phyloP scores from a whole-genome alignment of 805 yeast species.

The Metschnikowia continentalis region DNA sequence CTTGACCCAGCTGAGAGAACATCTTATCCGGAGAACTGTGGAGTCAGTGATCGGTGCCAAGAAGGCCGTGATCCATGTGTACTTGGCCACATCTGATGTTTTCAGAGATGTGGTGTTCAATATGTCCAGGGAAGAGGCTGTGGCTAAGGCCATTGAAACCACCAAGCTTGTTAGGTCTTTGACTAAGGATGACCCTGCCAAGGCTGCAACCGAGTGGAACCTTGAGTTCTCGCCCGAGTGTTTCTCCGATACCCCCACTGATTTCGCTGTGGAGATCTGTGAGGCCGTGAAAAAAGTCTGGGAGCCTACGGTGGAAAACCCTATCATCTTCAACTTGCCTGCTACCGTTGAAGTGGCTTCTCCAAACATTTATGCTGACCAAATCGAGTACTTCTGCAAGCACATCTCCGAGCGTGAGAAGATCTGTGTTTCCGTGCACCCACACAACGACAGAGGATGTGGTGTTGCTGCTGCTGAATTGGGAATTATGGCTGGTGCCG shows the following conservation, averaged over 20 bases:
- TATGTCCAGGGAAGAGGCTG: slow-evolving; percentile 65
- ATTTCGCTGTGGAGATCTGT: slow-evolving; percentile 70
- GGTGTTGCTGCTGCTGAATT: slow-evolving; percentile 81
- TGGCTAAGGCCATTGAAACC: slow-evolving; percentile 66
- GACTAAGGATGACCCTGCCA: slow-evolving; percentile 69
- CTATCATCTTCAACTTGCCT: slow-evolving; percentile 74
- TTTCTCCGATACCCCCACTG: slow-evolving; percentile 70
- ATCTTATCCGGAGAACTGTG: slow-evolving; percentile 66
- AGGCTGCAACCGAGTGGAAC: slow-evolving; percentile 62
- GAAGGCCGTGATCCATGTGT: slow-evolving; percentile 66
- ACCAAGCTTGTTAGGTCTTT: slow-evolving; percentile 62
- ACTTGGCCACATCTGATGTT: slow-evolving; percentile 70
- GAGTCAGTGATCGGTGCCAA: slow-evolving; percentile 72
- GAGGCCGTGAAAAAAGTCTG: slow-evolving; percentile 76
- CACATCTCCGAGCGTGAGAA: slow-evolving; percentile 70
- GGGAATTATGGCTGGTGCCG: slow-evolving; percentile 79
- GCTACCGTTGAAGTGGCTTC: slow-evolving; percentile 77
- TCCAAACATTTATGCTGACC: slow-evolving; percentile 77
- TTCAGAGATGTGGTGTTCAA: slow-evolving; percentile 74
- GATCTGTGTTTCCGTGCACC: slow-evolving; percentile 64
- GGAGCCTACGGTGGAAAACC: slow-evolving; percentile 73
- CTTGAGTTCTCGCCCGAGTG: slow-evolving; percentile 78
- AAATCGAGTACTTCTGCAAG: slow-evolving; percentile 68
- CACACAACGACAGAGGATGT: slow-evolving; percentile 80
- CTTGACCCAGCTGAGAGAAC: slow-evolving; percentile 73